Conservation (phyloP, 208 protist species). For the Crithidia sp. region DNA sequence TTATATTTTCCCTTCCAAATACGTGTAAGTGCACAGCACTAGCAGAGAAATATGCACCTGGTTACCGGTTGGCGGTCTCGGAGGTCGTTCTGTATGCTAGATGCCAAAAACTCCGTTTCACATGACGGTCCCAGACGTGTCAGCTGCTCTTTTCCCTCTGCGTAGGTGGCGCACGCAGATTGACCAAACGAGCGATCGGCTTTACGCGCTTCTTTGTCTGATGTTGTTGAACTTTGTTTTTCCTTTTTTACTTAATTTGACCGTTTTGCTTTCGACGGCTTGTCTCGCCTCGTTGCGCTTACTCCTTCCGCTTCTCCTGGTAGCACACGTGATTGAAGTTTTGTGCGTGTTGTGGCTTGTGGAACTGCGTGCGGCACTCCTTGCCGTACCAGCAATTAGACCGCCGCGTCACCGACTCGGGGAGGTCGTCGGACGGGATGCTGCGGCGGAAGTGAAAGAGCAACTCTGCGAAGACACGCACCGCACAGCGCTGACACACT, state of each 20-base stretch:
- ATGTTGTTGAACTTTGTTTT: neutral
- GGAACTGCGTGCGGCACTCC: constrained; percentile 84
- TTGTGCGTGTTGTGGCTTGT: constrained; percentile 83
- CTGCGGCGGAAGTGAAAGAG: constrained; percentile 81
- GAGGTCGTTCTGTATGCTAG: too few relatives aligned
- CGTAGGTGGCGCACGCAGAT: too few relatives aligned
- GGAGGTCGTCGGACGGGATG: constrained; percentile 59
- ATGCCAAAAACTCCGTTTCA: too few relatives aligned
- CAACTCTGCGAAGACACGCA: constrained; percentile 58
- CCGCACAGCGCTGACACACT: constrained; percentile 67
- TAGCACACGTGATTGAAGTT: constrained; percentile 91
- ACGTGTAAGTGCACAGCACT: too few relatives aligned
- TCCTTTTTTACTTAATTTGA: neutral
- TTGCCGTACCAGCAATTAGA: constrained; percentile 91
- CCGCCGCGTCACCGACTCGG: constrained; percentile 58
- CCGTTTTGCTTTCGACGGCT: neutral
- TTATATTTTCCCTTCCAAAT: too few relatives aligned
- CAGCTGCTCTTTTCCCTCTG: too few relatives aligned
- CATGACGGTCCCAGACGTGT: too few relatives aligned
- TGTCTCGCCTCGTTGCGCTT: constrained; percentile 4
- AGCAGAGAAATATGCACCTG: too few relatives aligned
- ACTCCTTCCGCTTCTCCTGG: constrained; percentile 91
- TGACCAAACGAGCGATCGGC: too few relatives aligned
- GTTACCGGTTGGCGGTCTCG: too few relatives aligned
- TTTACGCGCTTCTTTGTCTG: neutral